Evolutionary conservation across 345 rosid species (phyloP), one percentile per base, ranked within the genome.

Genomic region (Lepidium aucheri): DNA sequence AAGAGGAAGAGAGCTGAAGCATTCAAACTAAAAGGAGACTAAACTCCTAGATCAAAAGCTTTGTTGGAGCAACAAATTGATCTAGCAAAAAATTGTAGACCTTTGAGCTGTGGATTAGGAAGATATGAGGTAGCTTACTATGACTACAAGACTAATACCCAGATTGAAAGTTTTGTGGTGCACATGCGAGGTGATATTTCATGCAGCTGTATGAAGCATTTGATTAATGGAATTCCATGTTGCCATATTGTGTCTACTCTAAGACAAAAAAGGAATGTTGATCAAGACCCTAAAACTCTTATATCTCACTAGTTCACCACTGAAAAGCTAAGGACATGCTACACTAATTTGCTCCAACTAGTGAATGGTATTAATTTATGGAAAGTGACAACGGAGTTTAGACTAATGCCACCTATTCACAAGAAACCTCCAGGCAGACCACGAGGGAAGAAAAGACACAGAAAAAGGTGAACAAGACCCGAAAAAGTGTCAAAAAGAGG

Each of bases 331-430:
- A 6, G 4, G 11, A 4, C 0, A 0, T 20, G 33, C 1, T 56
- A 38, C 0, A 0, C 9, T 0, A 4, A 13, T 3, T 2, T 1
- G 32, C 32, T 54, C 0, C 3, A 22, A 7, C 62, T 5, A 0
- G 46, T 56, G 0, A 56, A 38, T 20, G 46, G 13, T 0, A 56
- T 38, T 7, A 38, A 56, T 8, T 0, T 56, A 0, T 38, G 61
- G 33, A 9, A 12, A 6, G 1, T 54, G 0, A 56, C 44, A 4
- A 56, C 33, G 0, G 10, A 0, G 3, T 4, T 11, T 1, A 12
- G 18, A 11, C 33, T 56, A 0, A 1, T 1, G 1, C 7, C 33
- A 6, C 61, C 45, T 1, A 3, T 0, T 0, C 35, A 0, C 20
- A 38, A 11, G 9, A 20, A 6, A 1, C 43, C 15, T 9, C 15